Conservation (phyloP, 2,329 filamentous ascomycete species). For the Phialocephala sp. region DNA sequence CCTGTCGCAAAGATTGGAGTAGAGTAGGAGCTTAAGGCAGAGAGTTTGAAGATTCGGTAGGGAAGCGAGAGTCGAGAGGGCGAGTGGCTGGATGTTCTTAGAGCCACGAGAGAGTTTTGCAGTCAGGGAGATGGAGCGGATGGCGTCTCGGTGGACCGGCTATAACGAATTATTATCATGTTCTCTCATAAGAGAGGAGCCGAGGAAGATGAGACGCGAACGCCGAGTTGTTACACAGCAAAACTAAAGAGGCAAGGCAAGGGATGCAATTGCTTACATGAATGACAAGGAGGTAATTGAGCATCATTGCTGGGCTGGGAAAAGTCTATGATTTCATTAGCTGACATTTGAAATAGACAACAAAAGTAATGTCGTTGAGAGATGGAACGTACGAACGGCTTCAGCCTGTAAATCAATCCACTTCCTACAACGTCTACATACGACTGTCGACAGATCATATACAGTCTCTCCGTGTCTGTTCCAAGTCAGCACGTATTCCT, state of each 20-base stretch:
- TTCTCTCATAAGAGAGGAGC: no score
- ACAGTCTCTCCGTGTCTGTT: slow-evolving; percentile 20
- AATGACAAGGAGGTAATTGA: slow-evolving; percentile 27
- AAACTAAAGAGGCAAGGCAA: no score
- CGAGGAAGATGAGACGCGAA: no score
- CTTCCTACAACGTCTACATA: slow-evolving; percentile 23
- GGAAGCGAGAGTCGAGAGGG: slow-evolving; percentile 11
- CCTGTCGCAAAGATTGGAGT: not conserved
- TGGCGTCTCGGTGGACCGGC: slow-evolving; percentile 21
- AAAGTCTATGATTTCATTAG: slow-evolving; percentile 7
- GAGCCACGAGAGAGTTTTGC: not conserved
- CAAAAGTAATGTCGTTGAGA: not conserved
- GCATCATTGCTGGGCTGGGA: slow-evolving; percentile 17
- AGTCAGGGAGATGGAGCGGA: slow-evolving; percentile 11
- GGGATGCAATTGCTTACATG: not conserved
- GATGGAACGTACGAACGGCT: slow-evolving; percentile 8
- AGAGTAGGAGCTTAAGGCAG: not conserved
- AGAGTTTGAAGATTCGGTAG: not conserved
- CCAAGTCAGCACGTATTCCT: not conserved
- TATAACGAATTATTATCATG: no score
- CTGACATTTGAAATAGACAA: not conserved
- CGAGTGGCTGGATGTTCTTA: not conserved
- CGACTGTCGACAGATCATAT: slow-evolving; percentile 20
- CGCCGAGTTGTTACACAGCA: no score
- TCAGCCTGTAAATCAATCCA: slow-evolving; percentile 20